Base-by-base conservation (phyloP, 2,329 filamentous ascomycete genomes). In the Neocatenulostroma microsporum region DNA sequence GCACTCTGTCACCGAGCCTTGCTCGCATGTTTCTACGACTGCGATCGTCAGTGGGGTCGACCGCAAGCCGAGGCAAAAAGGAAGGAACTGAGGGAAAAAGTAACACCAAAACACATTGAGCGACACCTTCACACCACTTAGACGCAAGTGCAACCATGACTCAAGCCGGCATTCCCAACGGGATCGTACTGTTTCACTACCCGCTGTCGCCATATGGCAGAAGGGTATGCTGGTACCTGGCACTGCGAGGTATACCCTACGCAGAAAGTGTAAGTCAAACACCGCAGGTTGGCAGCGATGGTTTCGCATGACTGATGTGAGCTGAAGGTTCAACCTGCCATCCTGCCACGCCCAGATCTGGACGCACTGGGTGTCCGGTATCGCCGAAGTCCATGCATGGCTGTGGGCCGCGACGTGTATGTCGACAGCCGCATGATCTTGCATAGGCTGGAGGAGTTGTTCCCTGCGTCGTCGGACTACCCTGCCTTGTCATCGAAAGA, bases 111-210 rank as follows among this genome's bases (percentile, higher is more conserved):
- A n/a, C n/a, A n/a, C n/a, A n/a, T n/a, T n/a, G n/a, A n/a, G n/a
- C n/a, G n/a, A n/a, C n/a, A n/a, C n/a, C n/a, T n/a, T n/a, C n/a
- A n/a, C n/a, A n/a, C n/a, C n/a, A n/a, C n/a, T n/a, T n/a, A n/a
- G n/a, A n/a, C n/a, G n/a, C n/a, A n/a, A n/a, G n/a, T n/a, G n/a
- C n/a, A n/a, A n/a, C n/a, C n/a, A n/a, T n/a, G n/a, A n/a, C n/a
- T n/a, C n/a, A n/a, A n/a, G n/a, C n/a, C n/a, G n/a, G n/a, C n/a
- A n/a, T n/a, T n/a, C n/a, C n/a, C n/a, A n/a, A 66, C 32, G 60
- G 60, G n/a, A 70, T 80, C 14, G 63, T 82, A 6, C 52, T 84
- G 1, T 84, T 80, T 56, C 78, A 82, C 57, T 84, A 84, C 55
- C 55, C 66, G 1, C 69, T 66, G 50, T 84, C 80, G 9, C 79